Percentiles rank a stretch among this genome's conserved stretches.
These are phyloP conservation scores for Tolypocladium tundrense DNA, from an alignment of 2,329 filamentous ascomycete species.

Conservation along the genomic window DNA sequence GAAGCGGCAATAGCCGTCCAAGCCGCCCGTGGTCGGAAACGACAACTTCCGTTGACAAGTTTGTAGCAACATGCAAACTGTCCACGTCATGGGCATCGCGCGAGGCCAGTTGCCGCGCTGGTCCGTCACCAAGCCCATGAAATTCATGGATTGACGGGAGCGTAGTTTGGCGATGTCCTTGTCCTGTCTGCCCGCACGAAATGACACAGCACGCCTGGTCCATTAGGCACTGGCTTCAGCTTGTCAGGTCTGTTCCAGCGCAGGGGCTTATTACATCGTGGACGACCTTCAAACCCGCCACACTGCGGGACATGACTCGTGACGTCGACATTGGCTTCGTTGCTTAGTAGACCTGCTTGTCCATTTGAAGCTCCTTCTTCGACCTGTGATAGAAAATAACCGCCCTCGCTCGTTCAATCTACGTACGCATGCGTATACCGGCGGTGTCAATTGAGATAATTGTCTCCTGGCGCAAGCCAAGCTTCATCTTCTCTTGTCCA, in stretches of 20 bases:
- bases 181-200: not conserved
- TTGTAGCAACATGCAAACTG: not conserved
- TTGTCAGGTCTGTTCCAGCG: not conserved
- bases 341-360: no score
- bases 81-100: not conserved
- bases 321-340: not conserved
- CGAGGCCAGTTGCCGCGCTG: no score
- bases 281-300: not conserved
- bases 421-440: not conserved
- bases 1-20: not conserved
- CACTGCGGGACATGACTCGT: not conserved
- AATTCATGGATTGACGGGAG: no score
- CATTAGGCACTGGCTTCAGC: no score
- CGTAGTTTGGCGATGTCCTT: not conserved
- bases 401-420: not conserved
- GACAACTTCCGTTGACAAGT: not conserved
- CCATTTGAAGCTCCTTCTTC: not conserved
- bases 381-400: not conserved
- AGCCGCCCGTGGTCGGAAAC: not conserved
- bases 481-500: not conserved
- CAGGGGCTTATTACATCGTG: not conserved
- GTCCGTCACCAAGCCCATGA: no score
- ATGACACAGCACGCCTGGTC: not conserved
- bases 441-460: not conserved
- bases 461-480: not conserved